Evolutionary conservation across 257 asterid genomes (phyloP), one percentile per base, ranked within the genome.

Genomic region (Avicennia marina): DNA sequence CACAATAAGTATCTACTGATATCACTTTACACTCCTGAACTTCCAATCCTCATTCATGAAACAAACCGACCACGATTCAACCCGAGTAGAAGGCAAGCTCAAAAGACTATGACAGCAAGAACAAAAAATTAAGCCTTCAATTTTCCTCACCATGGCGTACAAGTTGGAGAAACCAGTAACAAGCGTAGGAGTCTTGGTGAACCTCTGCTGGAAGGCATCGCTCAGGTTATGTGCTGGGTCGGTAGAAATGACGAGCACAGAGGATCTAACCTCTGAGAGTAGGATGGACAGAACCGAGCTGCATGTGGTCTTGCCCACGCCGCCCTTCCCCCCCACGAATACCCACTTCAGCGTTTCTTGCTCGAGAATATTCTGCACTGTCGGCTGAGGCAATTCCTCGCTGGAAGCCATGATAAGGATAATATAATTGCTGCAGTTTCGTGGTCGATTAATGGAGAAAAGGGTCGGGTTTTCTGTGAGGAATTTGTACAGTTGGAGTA

Each of bases 161-260:
- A 91, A 78, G 72, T 91, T 91, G 68, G 86, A 50, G 85, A 88
- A 91, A 57, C 98, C 96, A 73, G 76, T 81, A 60, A 91, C 95
- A 22, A 91, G 95, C 25, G 90, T 79, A 9, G 96, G 98, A 53
- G 73, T 49, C 81, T 88, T 91, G 62, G 96, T 88, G 72, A 91
- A 85, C 66, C 68, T 77, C 63, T 91, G 98, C 66, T 91, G 98
- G 49, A 91, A 90, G 21, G 96, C 96, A 66, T 90, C 98, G 75
- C 98, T 87, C 20, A 90, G 90, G 75, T 87, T 90, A 70, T 90
- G 98, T 1, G 98, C 98, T 9, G 98, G 98, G 66, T 90, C 98
- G 47, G 96, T 90, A 69, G 98, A 87, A 66, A 90, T 90, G 62
- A 90, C 70, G 62, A 90, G 94, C 66, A 90, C 98, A 36, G 98